Base-by-base conservation (phyloP, 108 stramenopile species). In the Fragilariopsis cylindrus region DNA sequence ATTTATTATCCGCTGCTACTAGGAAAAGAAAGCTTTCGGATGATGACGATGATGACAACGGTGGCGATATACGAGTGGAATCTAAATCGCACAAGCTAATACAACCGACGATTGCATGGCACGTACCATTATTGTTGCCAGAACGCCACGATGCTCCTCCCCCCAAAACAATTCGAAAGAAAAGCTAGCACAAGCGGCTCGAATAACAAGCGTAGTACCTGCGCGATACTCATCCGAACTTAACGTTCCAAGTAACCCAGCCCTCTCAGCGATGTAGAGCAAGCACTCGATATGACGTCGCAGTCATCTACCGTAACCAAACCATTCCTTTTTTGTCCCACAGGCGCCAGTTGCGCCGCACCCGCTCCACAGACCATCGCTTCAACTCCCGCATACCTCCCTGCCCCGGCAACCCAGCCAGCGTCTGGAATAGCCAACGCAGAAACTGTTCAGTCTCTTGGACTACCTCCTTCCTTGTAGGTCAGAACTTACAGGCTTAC, bases 311-410 rank as follows among this genome's bases (percentile, higher is more conserved):
- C 80, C 4, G 82, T 85, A 2, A 76, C 84, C 76, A 82, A 48
- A 43, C 71, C 5, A 95, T 95, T 76, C 94, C 94, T 40, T 92
- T 92, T 92, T 91, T 79, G 78, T 87, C 21, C 91, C 91, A 1
- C 84, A 84, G 48, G 60, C 48, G 64, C 56, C 63, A 5, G 75
- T 76, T 47, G 82, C 68, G 63, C 76, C 78, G 70, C 71, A 1
- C 76, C 85, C 11, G 47, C 64, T 46, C 46, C 77, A 48, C 64
- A 75, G 21, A 48, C 56, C 15, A 53, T 47, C 5, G 71, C 75
- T 47, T n/a, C 66, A 2, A 42, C 72, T 3, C 45, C 75, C 19
- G 43, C 64, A 7, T 48, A 18, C 41, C 43, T 65, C 21, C 57
- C 74, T 42, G 54, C 70, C 46, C 73, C 70, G 30, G 43, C 65